Conservation (phyloP, 805 yeast genomes). For the Saccharomycopsis javanensis region DNA sequence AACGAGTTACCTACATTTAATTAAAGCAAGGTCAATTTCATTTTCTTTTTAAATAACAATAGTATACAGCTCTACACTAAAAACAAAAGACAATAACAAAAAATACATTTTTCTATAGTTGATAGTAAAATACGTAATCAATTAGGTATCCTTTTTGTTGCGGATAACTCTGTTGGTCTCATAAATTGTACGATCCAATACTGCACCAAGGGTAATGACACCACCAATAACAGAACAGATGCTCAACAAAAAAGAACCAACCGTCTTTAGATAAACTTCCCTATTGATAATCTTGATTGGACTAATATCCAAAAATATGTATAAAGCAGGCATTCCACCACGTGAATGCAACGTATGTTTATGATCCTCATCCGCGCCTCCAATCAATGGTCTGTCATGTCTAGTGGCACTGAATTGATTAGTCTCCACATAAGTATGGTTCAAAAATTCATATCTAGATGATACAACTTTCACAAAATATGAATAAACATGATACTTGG, state of each 20-base stretch:
- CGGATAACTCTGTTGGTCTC: constrained; percentile 74
- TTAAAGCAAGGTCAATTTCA: too few species aligned
- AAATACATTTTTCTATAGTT: neutral
- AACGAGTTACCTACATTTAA: too few species aligned
- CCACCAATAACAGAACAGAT: constrained; percentile 90
- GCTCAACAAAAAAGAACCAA: constrained; percentile 75
- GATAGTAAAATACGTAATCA: neutral
- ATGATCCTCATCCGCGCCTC: constrained; percentile 89
- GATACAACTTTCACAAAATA: constrained; percentile 87
- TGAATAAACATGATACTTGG: constrained; percentile 55
- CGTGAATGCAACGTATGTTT: constrained; percentile 70
- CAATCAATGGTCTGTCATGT: constrained; percentile 76
- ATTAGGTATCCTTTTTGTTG: constrained; percentile 46
- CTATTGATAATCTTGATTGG: constrained; percentile 85
- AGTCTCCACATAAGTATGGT: constrained; percentile 51
- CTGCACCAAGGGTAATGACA: constrained; percentile 83
- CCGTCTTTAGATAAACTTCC: constrained; percentile 56
- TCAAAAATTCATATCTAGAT: constrained; percentile 68
- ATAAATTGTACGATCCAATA: constrained; percentile 79
- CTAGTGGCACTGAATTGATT: constrained; percentile 84
- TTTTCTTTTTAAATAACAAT: too few species aligned
- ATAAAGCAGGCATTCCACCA: constrained; percentile 90
- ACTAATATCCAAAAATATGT: constrained; percentile 81
- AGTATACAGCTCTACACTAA: too few species aligned
- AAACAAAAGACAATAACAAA: neutral